Evolutionary conservation across 345 rosid genomes (phyloP), one percentile per base, ranked within the genome.

Genomic region (Brassica napus): DNA sequence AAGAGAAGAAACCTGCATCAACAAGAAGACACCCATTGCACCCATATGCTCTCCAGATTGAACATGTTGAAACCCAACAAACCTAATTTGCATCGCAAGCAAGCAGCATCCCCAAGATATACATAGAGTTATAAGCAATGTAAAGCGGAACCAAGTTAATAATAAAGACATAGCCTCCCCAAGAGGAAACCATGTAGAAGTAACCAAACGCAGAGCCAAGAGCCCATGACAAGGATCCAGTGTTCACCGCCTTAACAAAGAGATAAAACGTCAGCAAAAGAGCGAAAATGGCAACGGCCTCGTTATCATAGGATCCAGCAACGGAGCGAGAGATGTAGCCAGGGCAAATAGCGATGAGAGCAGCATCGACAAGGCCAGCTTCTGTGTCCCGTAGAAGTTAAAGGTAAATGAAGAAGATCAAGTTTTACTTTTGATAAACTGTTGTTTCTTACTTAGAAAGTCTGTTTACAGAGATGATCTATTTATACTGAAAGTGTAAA

Each of bases 11-110:
- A 95, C 99, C 98, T 95, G 99, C 87, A 95, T 82, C 87, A 95
- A 81, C 83, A 95, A 93, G 89, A 95, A 95, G 55, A 93, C 18
- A 18, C 18, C 18, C 18, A 18, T 18, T 18, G 18, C 94, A 0
- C 97, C 99, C 99, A 95, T 95, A 83, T 95, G 99, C 82, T 95
- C 99, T 3, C 99, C 99, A 24, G 98, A 95, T 72, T 95, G 99
- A 49, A 95, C 99, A 81, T 95, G 99, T 84, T 95, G 98, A 84
- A 95, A 95, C 54, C 99, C 99, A 26, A 95, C 98, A 78, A 95
- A 93, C 23, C 98, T 90, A 82, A 95, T 95, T 83, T 95, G 99
- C 99, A 95, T 95, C 0, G 18, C 18, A 18, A 18, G 99, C 98
- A 3, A 95, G 90, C 83, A 95, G 77, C 98, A 95, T 93, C n/a